Evolutionary conservation across 2,329 filamentous ascomycete species (phyloP), one percentile per base, ranked within the genome.

Genomic region (Fusarium sp.): DNA sequence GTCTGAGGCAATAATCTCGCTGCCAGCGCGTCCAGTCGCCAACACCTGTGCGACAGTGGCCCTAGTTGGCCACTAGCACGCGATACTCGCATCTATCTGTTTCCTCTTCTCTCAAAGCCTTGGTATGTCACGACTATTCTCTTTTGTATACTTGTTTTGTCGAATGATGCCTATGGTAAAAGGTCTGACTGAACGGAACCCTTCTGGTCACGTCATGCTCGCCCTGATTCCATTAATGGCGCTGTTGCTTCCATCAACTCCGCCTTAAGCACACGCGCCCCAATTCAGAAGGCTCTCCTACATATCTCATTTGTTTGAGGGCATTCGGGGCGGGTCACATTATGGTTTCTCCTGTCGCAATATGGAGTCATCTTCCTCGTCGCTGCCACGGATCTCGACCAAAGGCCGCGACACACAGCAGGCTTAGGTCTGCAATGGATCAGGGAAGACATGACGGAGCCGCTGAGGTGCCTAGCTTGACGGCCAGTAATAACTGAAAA

Each of bases 401-500:
- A 91, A 91, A 90, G 88, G 88, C 89, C 83, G 87, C 84, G 86
- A 87, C 85, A 79, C 79, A 91, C 84, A 90, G 62, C 63, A 75
- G 57, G 42, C 58, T 38, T 59, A 27, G 35, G 38, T 55, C 62
- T 71, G 55, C 62, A 8, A 49, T 40, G 62, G 53, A 36, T 40
- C 61, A 70, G 66, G 69, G 72, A 59, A 75, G 69, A 71, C 68
- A 70, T 75, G 77, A 81, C 79, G 81, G 85, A 89, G 81, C 88
- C 87, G 87, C 80, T 84, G 86, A 77, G 80, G 84, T 84, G 80
- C 79, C 81, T 80, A 83, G 84, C 71, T 81, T 89, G 86, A 89
- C 81, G 87, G 84, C 81, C 78, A 82, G 79, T 78, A 77, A 81
- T 87, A 89, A 92, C 90, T 93, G 90, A 92, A 93, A 93, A 93